Base-by-base conservation (phyloP, 441 rosid genomes). In the Arabidopsis hybrid region DNA sequence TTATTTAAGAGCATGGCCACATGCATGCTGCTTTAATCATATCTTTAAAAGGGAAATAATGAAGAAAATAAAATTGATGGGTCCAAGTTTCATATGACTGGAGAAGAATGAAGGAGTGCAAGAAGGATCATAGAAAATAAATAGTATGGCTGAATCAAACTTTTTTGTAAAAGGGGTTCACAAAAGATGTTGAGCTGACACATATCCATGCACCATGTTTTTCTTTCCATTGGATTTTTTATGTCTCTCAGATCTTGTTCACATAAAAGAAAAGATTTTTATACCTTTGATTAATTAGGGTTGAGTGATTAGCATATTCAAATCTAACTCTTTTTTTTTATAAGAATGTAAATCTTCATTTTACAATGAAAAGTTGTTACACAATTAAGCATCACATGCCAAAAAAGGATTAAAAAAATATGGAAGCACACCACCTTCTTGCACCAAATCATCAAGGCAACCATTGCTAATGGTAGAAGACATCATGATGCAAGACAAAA, bases 131-230 rank as follows among this genome's bases (percentile, higher is more conserved):
- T 40, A 45, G 49, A 10, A 39, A 39, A 10, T 31, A 57, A 52
- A 26, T 53, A 60, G 65, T 72, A 77, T 77, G 80, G 77, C 40
- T 60, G 14, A 71, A 71, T 71, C 16, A 77, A 66, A 71, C 69
- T 71, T 77, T 77, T 43, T 65, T 43, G 64, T 16, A 58, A 72
- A 71, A 66, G 45, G 42, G 8, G 1, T 77, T 43, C 65, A 58
- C 21, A 71, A 71, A 76, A 65, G 67, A 64, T 50, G 31, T 43
- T 64, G 72, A 71, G 72, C 62, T 77, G 80, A 77, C 80, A 50
- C 51, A 72, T 43, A 71, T 51, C 65, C 77, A 77, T 77, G 80
- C 77, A 52, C 53, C 68, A 60, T 77, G 73, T 77, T 71, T 77
- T 31, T 42, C 67, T 77, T 72, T 65, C 7, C 52, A 59, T 52